Evolutionary conservation across 1,284 basidiomycete genomes (phyloP), one percentile per base, ranked within the genome.

Genomic region (Heterobasidion annosum): DNA sequence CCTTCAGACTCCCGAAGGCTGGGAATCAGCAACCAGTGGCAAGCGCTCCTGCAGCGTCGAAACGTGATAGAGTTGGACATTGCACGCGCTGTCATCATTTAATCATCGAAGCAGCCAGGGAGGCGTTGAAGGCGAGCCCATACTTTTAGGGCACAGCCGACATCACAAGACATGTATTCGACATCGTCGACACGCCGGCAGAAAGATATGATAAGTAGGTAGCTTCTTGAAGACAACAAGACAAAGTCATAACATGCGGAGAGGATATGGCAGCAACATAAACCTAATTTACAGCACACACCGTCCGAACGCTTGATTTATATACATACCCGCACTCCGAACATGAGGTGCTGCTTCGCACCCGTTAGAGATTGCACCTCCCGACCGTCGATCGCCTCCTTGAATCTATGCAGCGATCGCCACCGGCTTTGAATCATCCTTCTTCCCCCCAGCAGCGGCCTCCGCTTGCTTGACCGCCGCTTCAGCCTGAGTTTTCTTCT

Each of bases 401-500:
- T 12, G 10, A n/a, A n/a, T 47, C 50, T 15, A 56, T 13, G 47
- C 55, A 15, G 51, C 43, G 47, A 53, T 53, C 16, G 55, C 55
- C 8, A 56, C 52, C 12, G 47, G 34, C 45, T 56, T 52, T 40
- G 44, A 33, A 15, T 18, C 47, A 42, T n/a, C 33, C 35, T 54
- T 56, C 32, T 59, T 59, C 50, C 54, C 58, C 33, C 50, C 37
- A n/a, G 55, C 54, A 12, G 53, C 50, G 50, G 50, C 56, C 52
- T 61, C 57, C 1, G 60, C 60, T 43, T 60, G 55, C 54, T 63
- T 66, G 43, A 63, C 63, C 19, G 61, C 61, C 34, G 56, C 51
- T 54, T 60, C 63, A 3, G 61, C 61, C 55, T 68, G 65, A 48
- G 67, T 60, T 66, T 64, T 70, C 52, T 65, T 67, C 56, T 68